Evolutionary conservation across 768 basidiomycete genomes (phyloP).

Genomic region (Hortiboletus campestris): DNA sequence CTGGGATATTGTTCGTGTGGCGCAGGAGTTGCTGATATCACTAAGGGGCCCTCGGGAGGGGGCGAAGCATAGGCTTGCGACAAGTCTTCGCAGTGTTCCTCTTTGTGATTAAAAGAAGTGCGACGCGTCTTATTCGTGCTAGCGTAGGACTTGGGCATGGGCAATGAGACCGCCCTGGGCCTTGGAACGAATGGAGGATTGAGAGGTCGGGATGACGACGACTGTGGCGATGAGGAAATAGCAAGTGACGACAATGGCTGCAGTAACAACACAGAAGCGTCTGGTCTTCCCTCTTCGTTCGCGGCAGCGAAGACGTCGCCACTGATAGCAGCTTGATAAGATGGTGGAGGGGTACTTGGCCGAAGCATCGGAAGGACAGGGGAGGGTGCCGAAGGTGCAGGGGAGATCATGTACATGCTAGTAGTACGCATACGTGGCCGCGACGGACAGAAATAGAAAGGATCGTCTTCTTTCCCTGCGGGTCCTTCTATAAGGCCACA

Average conservation of each 20-base stretch:
- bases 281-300: conserved; percentile 11
- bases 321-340: conserved; percentile 17
- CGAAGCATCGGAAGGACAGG: conserved; percentile 22
- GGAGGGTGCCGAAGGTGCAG: conserved; percentile 3
- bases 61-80: conserved; percentile 31
- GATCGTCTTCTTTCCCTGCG: conserved; percentile 22
- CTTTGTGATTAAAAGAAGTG: conserved; percentile 13
- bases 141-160: conserved; percentile 4
- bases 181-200: conserved; percentile 15
- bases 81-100: conserved; percentile 28
- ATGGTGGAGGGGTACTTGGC: conserved; percentile 26
- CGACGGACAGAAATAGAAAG: conserved; percentile 23
- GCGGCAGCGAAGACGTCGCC: background rate
- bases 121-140: conserved; percentile 11
- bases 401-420: conserved; percentile 25
- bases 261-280: conserved; percentile 27
- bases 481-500: background rate
- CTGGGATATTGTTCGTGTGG: conserved; percentile 25
- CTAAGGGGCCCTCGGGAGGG: conserved; percentile 28
- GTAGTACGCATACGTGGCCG: conserved; percentile 27
- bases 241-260: conserved; percentile 25
- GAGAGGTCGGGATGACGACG: conserved; percentile 8
- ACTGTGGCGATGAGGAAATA: conserved; percentile 10
- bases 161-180: conserved; percentile 29
- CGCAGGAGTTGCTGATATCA: conserved; percentile 14